Conservation (phyloP, 163 green algal species). For the Volvox carteri region DNA sequence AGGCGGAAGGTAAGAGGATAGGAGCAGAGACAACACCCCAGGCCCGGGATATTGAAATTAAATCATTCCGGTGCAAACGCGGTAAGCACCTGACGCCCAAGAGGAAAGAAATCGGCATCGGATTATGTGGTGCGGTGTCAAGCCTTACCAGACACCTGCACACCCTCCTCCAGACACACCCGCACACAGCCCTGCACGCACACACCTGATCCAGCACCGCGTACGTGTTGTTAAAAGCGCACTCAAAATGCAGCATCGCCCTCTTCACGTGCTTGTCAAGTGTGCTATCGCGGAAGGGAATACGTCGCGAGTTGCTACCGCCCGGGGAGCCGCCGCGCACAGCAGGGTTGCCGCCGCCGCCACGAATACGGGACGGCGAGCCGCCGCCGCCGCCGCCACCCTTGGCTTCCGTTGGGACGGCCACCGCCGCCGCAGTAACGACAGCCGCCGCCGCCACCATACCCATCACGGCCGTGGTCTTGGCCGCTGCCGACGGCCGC, state of each 20-base stretch:
- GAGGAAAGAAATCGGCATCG: too few species aligned
- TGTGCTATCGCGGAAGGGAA: conserved; percentile 2
- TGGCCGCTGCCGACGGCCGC: neutral
- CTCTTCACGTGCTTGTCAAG: conserved; percentile 4
- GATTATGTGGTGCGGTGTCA: too few species aligned
- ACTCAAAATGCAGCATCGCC: conserved; percentile 18
- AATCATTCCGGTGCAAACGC: too few species aligned
- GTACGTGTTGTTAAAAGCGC: conserved; percentile 27
- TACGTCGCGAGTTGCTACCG: neutral
- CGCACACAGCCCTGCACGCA: too few species aligned
- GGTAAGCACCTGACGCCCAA: too few species aligned
- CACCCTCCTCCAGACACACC: too few species aligned
- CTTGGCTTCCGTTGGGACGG: neutral
- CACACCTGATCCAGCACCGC: conserved; percentile 26
- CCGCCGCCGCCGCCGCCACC: neutral
- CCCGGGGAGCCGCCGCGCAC: neutral
- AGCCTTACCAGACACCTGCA: too few species aligned
- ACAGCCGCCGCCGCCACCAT: conserved; percentile 23
- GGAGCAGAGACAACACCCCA: too few species aligned
- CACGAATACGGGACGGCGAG: neutral
- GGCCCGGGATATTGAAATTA: too few species aligned
- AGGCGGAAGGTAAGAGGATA: too few species aligned
- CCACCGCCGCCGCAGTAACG: neutral
- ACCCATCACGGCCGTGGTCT: neutral
- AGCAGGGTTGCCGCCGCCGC: neutral